Conservation (phyloP, 768 basidiomycete genomes). For the Kwoniella botswanensis region DNA sequence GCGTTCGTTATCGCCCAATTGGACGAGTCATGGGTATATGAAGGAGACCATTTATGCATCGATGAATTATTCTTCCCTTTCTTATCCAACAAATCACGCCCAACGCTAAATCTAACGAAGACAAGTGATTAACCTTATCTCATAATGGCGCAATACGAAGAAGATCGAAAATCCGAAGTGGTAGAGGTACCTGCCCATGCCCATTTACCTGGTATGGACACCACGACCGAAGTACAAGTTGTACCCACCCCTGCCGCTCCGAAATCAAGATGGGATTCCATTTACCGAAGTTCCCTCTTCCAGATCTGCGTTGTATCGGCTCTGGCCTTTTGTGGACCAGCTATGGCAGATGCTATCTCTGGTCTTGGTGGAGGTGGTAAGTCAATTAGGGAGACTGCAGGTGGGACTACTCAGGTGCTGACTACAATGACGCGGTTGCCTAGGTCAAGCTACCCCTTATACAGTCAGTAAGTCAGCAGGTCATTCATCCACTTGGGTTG, state of each 20-base stretch:
- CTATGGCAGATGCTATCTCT: constrained; percentile 38
- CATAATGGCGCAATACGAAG: not conserved
- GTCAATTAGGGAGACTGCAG: no score
- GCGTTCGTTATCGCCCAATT: not conserved
- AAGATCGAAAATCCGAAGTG: constrained; percentile 4
- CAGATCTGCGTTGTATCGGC: constrained; percentile 27
- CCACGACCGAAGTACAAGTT: not conserved
- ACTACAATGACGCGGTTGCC: no score
- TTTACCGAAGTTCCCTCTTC: constrained; percentile 21
- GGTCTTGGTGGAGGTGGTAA: constrained; percentile 30
- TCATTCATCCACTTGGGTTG: not conserved
- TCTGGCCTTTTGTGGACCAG: constrained; percentile 29
- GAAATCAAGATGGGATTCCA: constrained; percentile 9
- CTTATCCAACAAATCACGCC: not conserved
- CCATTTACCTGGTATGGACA: not conserved
- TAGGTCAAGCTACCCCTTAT: constrained; percentile 28
- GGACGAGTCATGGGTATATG: not conserved
- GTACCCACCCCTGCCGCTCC: constrained; percentile 8
- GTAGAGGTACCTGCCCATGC: not conserved
- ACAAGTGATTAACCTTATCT: not conserved
- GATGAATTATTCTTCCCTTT: not conserved
- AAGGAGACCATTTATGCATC: not conserved
- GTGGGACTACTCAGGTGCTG: no score
- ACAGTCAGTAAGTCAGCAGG: constrained; percentile 3
- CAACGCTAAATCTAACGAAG: no score